phyloP scores from a whole-genome alignment of 2,329 filamentous ascomycete species.

The Neophaeococcomyces aloes region DNA sequence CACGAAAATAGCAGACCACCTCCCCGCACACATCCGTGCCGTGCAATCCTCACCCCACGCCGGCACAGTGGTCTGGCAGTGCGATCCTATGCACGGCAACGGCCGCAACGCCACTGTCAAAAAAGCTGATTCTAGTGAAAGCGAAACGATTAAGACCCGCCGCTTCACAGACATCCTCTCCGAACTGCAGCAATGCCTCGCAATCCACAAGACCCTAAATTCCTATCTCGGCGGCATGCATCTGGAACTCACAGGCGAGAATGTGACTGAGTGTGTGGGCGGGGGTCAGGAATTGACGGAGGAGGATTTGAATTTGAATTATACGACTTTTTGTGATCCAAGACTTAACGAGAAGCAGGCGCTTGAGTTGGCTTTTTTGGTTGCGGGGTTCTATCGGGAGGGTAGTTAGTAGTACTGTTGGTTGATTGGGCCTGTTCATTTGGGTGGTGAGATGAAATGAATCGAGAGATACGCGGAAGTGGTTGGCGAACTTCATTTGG shows the following conservation, averaged over 20 bases:
- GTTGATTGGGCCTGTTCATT: too few species aligned
- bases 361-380: constrained; percentile 83
- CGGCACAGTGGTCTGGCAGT: constrained; percentile 77
- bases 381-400: constrained; percentile 67
- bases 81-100: constrained; percentile 95
- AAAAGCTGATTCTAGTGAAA: constrained; percentile 34
- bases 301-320: constrained; percentile 78
- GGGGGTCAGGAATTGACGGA: constrained; percentile 80
- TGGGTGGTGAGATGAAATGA: too few species aligned
- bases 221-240: constrained; percentile 91
- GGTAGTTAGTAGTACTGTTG: too few species aligned
- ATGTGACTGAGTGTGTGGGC: constrained; percentile 90
- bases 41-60: constrained; percentile 65
- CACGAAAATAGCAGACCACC: constrained; percentile 59
- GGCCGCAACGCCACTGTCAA: constrained; percentile 36
- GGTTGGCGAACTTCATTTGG: too few species aligned
- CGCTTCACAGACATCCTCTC: constrained; percentile 82
- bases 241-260: constrained; percentile 87
- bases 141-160: constrained; percentile 78
- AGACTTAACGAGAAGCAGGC: constrained; percentile 96
- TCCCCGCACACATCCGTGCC: constrained; percentile 77
- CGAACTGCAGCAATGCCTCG: constrained; percentile 72
- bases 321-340: constrained; percentile 93
- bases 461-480: too few species aligned
- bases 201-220: constrained; percentile 70